A percentile compares a stretch with the other conserved stretches of the same genome.
These are phyloP conservation scores for Backusella westeae DNA, from an alignment of 192 early-diverging fungal species.

Conservation along the genomic window DNA sequence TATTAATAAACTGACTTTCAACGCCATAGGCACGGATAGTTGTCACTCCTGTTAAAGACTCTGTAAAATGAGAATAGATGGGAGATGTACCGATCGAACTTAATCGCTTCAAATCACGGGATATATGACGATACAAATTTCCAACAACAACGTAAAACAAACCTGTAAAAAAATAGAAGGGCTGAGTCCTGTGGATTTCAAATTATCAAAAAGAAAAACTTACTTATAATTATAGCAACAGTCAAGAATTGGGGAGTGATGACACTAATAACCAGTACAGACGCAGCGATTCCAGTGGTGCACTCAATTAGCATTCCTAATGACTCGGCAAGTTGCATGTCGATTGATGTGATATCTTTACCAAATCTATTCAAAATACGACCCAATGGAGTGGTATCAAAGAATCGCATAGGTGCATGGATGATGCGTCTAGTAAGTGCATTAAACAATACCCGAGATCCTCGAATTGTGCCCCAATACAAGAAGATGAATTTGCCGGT, in stretches of 20 bases:
- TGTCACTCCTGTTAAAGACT: slow-evolving; percentile 73
- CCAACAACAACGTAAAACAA: slow-evolving; percentile 41
- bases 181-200: not conserved
- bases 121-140: slow-evolving; percentile 63
- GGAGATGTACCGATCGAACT: slow-evolving; percentile 72
- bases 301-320: slow-evolving; percentile 39
- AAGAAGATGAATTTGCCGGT: slow-evolving; percentile 19
- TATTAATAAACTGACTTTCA: slow-evolving; percentile 59
- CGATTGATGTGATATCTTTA: slow-evolving; percentile 77
- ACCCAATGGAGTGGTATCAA: slow-evolving; percentile 74
- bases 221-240: slow-evolving; percentile 16
- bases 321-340: slow-evolving; percentile 42
- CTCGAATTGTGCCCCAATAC: slow-evolving; percentile 33
- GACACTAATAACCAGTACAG: slow-evolving; percentile 40
- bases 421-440: slow-evolving; percentile 32
- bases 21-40: slow-evolving; percentile 83
- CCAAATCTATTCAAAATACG: slow-evolving; percentile 85
- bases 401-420: slow-evolving; percentile 60
- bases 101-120: slow-evolving; percentile 88
- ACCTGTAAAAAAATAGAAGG: too few relatives aligned
- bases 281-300: slow-evolving; percentile 26
- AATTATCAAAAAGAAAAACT: slow-evolving; percentile 42
- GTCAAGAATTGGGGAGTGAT: slow-evolving; percentile 45
- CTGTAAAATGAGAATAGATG: slow-evolving; percentile 78
- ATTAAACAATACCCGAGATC: slow-evolving; percentile 36